A percentile compares a stretch with the other conserved stretches of the same genome.
Evolutionary conservation across 1,139 yeast species (phyloP).

Genomic region (Yamadazyma pseudoaaseri): DNA sequence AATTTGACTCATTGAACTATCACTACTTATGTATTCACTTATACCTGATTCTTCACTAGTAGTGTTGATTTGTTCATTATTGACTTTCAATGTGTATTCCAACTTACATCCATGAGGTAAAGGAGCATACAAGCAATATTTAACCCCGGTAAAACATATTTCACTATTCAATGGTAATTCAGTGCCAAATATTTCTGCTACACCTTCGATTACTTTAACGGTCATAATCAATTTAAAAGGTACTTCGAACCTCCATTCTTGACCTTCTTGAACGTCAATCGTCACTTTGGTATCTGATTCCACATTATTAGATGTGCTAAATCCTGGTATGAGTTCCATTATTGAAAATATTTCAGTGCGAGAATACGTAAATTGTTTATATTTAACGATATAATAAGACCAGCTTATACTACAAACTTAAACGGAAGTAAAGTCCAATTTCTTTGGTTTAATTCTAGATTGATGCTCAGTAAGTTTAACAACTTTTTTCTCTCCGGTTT

Average conservation of each 20-base stretch:
- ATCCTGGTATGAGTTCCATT: slow-evolving; percentile 12
- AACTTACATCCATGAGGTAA: slow-evolving; percentile 51
- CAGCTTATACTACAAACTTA: slow-evolving; percentile 1
- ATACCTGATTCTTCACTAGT: slow-evolving; percentile 33
- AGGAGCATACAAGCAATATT: slow-evolving; percentile 60
- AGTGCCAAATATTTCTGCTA: slow-evolving; percentile 90
- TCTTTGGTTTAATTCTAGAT: slow-evolving; percentile 39
- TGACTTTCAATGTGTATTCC: slow-evolving; percentile 49
- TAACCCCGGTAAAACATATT: slow-evolving; percentile 56
- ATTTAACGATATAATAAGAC: too few relatives aligned
- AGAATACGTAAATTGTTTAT: too few relatives aligned
- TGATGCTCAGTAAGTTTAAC: slow-evolving; percentile 35
- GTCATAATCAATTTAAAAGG: slow-evolving; percentile 55
- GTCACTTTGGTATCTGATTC: slow-evolving; percentile 3
- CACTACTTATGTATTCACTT: slow-evolving; percentile 67
- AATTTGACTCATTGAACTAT: slow-evolving; percentile 62
- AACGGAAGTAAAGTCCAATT: slow-evolving; percentile 27
- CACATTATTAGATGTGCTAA: slow-evolving; percentile 7
- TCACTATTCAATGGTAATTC: slow-evolving; percentile 77
- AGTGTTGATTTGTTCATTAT: slow-evolving; percentile 34
- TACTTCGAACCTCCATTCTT: slow-evolving; percentile 89
- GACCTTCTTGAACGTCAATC: slow-evolving; percentile 16
- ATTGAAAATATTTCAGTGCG: neutral
- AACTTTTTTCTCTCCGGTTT: slow-evolving; percentile 37
- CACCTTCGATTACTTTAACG: slow-evolving; percentile 62